phyloP scores from a whole-genome alignment of 1,284 basidiomycete species.

The Cutaneotrichosporon mucoides region DNA sequence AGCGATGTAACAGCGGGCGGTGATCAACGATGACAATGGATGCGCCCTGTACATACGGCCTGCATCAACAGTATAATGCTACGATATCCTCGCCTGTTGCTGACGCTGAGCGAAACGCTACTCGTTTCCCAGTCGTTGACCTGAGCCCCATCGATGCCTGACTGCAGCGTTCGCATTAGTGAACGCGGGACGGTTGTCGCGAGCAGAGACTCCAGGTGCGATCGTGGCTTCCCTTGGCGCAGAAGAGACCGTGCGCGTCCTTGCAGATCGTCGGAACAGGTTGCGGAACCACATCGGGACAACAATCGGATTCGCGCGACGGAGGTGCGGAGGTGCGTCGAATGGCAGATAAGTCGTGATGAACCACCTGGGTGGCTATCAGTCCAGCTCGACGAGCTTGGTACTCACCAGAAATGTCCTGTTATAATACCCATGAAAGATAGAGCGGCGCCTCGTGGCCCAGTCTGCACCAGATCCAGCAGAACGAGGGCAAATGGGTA shows the following conservation, averaged over 20 bases:
- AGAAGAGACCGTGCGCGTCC: too few relatives aligned
- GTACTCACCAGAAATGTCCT: conserved; percentile 43
- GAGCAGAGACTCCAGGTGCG: conserved; percentile 6
- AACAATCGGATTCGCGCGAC: conserved; percentile 37
- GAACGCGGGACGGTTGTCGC: conserved; percentile 4
- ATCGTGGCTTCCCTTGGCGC: neutral
- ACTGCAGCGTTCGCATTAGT: conserved; percentile 1
- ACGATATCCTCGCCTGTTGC: too few relatives aligned
- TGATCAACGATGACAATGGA: too few relatives aligned
- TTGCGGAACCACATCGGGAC: conserved; percentile 32
- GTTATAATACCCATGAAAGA: conserved; percentile 41
- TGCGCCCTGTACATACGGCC: too few relatives aligned
- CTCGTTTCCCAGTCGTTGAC: conserved; percentile 34
- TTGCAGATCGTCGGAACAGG: conserved; percentile 14
- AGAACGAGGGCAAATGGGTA: conserved; percentile 41
- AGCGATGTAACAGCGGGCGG: too few relatives aligned
- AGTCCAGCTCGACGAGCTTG: too few relatives aligned
- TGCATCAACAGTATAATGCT: too few relatives aligned
- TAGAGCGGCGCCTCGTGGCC: conserved; percentile 32
- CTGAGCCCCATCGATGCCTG: conserved; percentile 43
- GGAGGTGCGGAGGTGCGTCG: conserved; percentile 35
- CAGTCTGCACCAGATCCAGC: conserved; percentile 40
- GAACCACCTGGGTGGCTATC: conserved; percentile 41
- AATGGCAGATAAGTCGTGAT: conserved; percentile 40
- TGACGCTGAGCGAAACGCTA: neutral